phyloP scores from a whole-genome alignment of 495 filamentous ascomycete species.

The Lichenothelia convexa region DNA sequence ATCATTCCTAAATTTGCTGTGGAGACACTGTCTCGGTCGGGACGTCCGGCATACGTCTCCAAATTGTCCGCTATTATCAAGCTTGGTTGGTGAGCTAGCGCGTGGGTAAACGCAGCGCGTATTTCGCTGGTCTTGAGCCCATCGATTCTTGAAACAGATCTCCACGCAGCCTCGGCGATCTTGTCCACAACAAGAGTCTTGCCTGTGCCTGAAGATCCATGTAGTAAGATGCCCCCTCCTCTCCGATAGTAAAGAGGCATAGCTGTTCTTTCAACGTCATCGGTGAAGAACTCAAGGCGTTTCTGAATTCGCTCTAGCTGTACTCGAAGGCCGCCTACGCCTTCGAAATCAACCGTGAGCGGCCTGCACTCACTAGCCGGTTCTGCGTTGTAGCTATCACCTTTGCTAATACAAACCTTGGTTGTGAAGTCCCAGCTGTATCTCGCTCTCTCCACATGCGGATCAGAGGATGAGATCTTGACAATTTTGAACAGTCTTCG shows the following conservation, averaged over 20 bases:
- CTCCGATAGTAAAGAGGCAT: conserved; percentile 29
- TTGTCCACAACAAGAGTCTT: conserved; percentile 54
- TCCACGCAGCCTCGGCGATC: conserved; percentile 52
- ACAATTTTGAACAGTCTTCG: too few relatives aligned
- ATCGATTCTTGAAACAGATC: conserved; percentile 41
- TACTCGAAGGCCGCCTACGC: conserved; percentile 43
- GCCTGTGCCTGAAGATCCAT: conserved; percentile 70
- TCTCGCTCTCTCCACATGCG: too few relatives aligned
- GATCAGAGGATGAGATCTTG: too few relatives aligned
- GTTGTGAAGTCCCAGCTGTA: too few relatives aligned
- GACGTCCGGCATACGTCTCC: conserved; percentile 52
- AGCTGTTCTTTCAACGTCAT: conserved; percentile 13
- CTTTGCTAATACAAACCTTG: neutral
- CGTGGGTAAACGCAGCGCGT: conserved; percentile 44
- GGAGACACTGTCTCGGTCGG: conserved; percentile 14
- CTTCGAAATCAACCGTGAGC: conserved; percentile 6
- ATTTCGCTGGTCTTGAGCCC: conserved; percentile 32
- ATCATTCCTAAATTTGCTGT: conserved; percentile 15
- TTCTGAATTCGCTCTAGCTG: conserved; percentile 50
- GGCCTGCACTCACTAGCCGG: neutral
- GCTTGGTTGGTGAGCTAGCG: conserved; percentile 52
- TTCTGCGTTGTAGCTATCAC: neutral
- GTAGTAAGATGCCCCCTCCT: conserved; percentile 47
- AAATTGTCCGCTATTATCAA: conserved; percentile 71
- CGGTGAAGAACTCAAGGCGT: conserved; percentile 40